These are phyloP conservation scores for Sporobolus alterniflorus DNA, from an alignment of 202 grass and related monocot genomes.

Conservation along the genomic window DNA sequence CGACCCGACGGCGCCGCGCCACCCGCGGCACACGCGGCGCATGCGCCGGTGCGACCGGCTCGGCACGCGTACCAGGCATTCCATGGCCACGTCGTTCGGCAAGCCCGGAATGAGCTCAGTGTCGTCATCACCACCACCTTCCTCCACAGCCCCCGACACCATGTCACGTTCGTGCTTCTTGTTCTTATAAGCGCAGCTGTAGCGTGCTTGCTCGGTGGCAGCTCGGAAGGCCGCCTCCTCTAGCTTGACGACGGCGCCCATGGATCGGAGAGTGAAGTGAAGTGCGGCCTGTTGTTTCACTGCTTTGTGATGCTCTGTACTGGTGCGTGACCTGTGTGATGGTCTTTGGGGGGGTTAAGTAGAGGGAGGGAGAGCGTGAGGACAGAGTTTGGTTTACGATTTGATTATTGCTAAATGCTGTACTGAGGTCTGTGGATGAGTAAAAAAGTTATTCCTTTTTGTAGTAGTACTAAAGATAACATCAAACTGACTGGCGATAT, in stretches of 20 bases:
- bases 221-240: background rate
- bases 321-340: background rate
- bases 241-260: slow-evolving; percentile 27
- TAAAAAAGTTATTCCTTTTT: background rate
- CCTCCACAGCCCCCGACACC: background rate
- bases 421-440: background rate
- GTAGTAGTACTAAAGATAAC: background rate
- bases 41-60: slow-evolving; percentile 45
- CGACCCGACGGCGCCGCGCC: slow-evolving; percentile 55
- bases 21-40: slow-evolving; percentile 60
- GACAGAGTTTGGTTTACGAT: slow-evolving; percentile 18
- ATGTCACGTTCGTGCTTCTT: slow-evolving; percentile 9
- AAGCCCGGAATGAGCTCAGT: slow-evolving; percentile 64
- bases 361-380: slow-evolving; percentile 1
- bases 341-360: slow-evolving; percentile 39
- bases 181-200: background rate
- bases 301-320: background rate
- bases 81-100: slow-evolving; percentile 68
- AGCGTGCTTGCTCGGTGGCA: background rate
- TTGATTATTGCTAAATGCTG: background rate
- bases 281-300: background rate
- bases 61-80: slow-evolving; percentile 73
- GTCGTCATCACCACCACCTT: background rate
- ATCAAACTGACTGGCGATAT: background rate
- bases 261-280: background rate